Evolutionary conservation across 805 yeast species (phyloP).

Genomic region (Ogataea glucozyma): DNA sequence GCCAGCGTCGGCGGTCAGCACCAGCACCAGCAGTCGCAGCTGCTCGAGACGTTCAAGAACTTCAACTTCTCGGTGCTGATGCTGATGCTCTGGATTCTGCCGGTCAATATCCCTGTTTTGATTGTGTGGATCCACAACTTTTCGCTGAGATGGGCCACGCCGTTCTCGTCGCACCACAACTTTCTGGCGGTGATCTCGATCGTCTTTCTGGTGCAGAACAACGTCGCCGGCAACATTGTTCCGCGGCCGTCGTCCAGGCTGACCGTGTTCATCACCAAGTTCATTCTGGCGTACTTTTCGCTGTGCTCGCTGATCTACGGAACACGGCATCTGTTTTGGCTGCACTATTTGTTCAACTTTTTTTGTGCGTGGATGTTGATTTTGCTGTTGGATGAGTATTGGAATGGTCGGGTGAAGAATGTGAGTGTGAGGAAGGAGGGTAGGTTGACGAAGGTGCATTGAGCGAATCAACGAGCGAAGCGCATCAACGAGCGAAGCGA

Average conservation of each 20-base stretch:
- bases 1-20: not conserved
- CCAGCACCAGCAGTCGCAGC: constrained; percentile 6
- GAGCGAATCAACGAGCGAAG: no score
- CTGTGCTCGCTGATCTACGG: constrained; percentile 73
- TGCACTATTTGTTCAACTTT: constrained; percentile 74
- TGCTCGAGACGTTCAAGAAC: constrained; percentile 45
- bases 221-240: constrained; percentile 49
- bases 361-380: constrained; percentile 53
- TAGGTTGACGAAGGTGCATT: constrained; percentile 23
- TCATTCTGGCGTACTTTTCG: constrained; percentile 51
- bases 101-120: constrained; percentile 74
- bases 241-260: constrained; percentile 37
- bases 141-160: constrained; percentile 75
- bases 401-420: constrained; percentile 21
- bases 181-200: constrained; percentile 76
- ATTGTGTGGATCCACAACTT: constrained; percentile 82
- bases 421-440: constrained; percentile 21
- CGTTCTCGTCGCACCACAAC: constrained; percentile 86
- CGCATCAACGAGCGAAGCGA: no score
- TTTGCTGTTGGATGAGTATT: constrained; percentile 26
- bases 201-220: constrained; percentile 55
- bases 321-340: constrained; percentile 77
- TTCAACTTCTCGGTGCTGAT: constrained; percentile 64
- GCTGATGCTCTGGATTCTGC: constrained; percentile 75
- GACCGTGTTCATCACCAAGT: constrained; percentile 36